Percentiles rank a stretch among this genome's conserved stretches.
Conservation (phyloP, 148 eudicot species). For the Cornus suecica region DNA sequence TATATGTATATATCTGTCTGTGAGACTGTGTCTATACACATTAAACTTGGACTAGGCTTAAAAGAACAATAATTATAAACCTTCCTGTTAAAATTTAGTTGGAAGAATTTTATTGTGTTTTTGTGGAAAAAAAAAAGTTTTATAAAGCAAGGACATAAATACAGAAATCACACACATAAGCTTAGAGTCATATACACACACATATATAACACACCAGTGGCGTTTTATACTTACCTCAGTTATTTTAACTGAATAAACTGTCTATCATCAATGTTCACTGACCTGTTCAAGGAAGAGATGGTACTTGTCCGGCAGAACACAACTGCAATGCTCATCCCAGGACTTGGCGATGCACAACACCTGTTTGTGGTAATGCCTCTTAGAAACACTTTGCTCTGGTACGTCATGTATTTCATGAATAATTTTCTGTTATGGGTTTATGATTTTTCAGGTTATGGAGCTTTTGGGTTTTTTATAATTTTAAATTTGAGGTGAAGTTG, state of each 20-base stretch:
- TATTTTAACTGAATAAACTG: background rate
- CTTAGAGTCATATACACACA: background rate
- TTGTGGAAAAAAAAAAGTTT: too few relatives aligned
- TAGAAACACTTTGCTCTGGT: background rate
- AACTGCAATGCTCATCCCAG: background rate
- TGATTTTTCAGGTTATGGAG: background rate
- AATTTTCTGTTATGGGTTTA: background rate
- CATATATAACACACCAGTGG: background rate
- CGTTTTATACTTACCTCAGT: background rate
- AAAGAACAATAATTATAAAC: too few relatives aligned
- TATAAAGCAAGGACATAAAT: too few relatives aligned
- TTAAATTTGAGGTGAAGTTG: background rate
- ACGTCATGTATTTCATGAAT: background rate
- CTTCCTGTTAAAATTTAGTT: too few relatives aligned
- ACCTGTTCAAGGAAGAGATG: too few relatives aligned
- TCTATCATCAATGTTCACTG: background rate
- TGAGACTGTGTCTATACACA: too few relatives aligned
- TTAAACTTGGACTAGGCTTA: too few relatives aligned
- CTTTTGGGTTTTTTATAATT: background rate
- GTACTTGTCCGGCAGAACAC: too few relatives aligned
- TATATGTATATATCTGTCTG: too few relatives aligned
- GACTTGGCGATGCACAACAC: background rate
- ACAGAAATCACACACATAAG: background rate
- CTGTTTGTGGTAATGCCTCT: background rate
- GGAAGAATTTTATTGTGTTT: too few relatives aligned